A percentile compares a stretch with the other conserved stretches of the same genome.
These are phyloP conservation scores for Nakaseomyces kungkrabaensis DNA, from an alignment of 1,139 yeast genomes.

Conservation along the genomic window DNA sequence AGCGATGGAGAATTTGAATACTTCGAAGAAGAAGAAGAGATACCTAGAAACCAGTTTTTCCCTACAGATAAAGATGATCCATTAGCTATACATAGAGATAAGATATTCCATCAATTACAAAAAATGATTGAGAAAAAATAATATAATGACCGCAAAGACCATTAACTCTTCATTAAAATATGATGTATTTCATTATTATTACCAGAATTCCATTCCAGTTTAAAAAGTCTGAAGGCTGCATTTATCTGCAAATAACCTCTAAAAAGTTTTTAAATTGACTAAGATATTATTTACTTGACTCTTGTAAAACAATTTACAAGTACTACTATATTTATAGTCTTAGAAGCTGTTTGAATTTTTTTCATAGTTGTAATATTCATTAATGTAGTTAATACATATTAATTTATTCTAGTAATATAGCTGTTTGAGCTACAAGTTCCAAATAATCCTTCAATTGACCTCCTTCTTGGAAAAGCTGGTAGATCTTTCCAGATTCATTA, in stretches of 20 bases:
- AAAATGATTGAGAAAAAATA: slow-evolving; percentile 39
- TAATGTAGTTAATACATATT: background rate
- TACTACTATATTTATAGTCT: no score
- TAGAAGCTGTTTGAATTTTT: background rate
- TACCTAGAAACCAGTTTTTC: slow-evolving; percentile 42
- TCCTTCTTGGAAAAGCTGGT: slow-evolving; percentile 46
- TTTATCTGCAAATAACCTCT: no score
- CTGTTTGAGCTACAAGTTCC: slow-evolving; percentile 45
- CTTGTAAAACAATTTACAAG: no score
- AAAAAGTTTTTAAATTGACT: no score
- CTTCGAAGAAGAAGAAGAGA: slow-evolving; percentile 28
- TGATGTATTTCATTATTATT: no score
- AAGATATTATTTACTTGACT: no score
- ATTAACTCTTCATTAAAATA: no score
- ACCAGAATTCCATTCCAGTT: no score
- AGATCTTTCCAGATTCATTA: slow-evolving; percentile 39
- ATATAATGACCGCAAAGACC: slow-evolving; percentile 26
- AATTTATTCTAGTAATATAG: slow-evolving; percentile 36
- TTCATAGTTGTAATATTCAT: background rate
- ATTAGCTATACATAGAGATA: slow-evolving; percentile 53
- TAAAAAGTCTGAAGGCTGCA: no score
- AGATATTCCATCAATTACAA: slow-evolving; percentile 48
- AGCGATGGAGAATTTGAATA: slow-evolving; percentile 28
- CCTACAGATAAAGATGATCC: slow-evolving; percentile 48
- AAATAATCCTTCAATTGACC: slow-evolving; percentile 59